Evolutionary conservation across 495 filamentous ascomycete genomes (phyloP).

Genomic region (Trichoderma virens): DNA sequence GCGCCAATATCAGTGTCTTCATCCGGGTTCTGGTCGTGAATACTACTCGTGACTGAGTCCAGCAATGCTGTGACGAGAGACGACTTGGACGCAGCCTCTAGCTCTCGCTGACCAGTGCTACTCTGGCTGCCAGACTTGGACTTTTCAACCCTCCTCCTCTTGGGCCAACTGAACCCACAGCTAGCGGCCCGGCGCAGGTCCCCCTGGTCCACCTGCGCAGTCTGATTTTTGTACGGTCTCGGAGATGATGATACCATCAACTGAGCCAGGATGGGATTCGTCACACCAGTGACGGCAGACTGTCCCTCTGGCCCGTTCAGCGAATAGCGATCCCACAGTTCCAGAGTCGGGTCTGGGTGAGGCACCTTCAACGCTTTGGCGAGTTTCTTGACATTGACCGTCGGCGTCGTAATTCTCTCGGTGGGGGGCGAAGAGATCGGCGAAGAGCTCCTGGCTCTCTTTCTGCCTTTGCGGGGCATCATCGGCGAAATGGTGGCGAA

Average conservation of each 20-base stretch:
- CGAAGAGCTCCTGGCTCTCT: conserved; percentile 76
- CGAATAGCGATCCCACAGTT: conserved; percentile 80
- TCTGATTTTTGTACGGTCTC: conserved; percentile 42
- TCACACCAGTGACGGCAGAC: conserved; percentile 26
- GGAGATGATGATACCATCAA: conserved; percentile 65
- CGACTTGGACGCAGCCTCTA: conserved; percentile 38
- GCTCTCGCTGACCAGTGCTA: conserved; percentile 11
- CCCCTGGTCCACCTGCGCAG: conserved; percentile 38
- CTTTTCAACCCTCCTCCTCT: conserved; percentile 44
- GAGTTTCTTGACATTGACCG: conserved; percentile 41
- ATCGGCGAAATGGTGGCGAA: conserved; percentile 40
- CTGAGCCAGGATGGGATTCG: conserved; percentile 49
- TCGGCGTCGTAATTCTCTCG: conserved; percentile 22
- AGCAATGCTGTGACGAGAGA: conserved; percentile 38
- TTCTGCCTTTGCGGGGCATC: conserved; percentile 45
- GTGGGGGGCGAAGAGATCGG: conserved; percentile 59
- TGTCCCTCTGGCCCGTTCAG: conserved; percentile 21
- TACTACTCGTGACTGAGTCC: conserved; percentile 27
- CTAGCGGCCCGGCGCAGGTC: conserved; percentile 61
- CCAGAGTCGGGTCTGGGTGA: conserved; percentile 70
- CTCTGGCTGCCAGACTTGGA: background rate
- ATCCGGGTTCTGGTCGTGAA: conserved; percentile 3
- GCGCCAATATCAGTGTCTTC: background rate
- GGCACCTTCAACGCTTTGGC: conserved; percentile 60
- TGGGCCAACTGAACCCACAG: conserved; percentile 57